Conservation (phyloP, 192 early-diverging fungal species). For the Coemansia sp. region DNA sequence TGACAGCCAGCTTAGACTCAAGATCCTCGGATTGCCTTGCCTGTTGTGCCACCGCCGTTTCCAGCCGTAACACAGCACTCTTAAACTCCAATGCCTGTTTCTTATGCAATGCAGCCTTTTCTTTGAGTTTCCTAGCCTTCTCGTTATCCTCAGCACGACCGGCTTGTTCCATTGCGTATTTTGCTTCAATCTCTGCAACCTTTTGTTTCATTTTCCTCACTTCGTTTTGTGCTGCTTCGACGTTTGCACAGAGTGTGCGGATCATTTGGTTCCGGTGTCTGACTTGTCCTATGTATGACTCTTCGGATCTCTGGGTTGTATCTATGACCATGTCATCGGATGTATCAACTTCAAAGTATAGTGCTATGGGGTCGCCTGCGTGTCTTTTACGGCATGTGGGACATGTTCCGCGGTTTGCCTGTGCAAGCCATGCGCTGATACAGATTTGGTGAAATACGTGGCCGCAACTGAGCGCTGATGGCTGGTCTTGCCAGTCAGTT, state of each 20-base stretch:
- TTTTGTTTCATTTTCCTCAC: conserved; percentile 5
- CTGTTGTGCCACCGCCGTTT: conserved; percentile 23
- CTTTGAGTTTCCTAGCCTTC: background rate
- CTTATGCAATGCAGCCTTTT: conserved; percentile 2
- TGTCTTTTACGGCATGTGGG: conserved; percentile 35
- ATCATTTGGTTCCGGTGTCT: conserved; percentile 27
- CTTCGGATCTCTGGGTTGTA: background rate
- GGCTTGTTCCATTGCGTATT: background rate
- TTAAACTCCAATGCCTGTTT: conserved; percentile 10
- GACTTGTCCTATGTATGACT: conserved; percentile 6
- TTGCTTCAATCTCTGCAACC: background rate
- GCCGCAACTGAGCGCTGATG: conserved; percentile 33
- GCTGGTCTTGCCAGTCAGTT: conserved; percentile 18
- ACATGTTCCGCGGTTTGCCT: conserved; percentile 22
- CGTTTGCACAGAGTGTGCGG: conserved; percentile 32
- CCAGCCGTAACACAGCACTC: conserved; percentile 8
- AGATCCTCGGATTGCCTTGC: conserved; percentile 20
- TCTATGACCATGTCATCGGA: background rate
- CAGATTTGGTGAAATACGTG: conserved; percentile 47
- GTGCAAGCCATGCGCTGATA: conserved; percentile 35
- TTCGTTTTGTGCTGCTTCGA: conserved; percentile 22
- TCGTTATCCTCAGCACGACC: background rate
- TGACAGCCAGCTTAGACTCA: background rate
- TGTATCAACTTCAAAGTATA: conserved; percentile 29
- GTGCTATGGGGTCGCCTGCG: conserved; percentile 16